These are phyloP conservation scores for Sporothrix luriei DNA, from an alignment of 2,329 filamentous ascomycete species.

Conservation along the genomic window DNA sequence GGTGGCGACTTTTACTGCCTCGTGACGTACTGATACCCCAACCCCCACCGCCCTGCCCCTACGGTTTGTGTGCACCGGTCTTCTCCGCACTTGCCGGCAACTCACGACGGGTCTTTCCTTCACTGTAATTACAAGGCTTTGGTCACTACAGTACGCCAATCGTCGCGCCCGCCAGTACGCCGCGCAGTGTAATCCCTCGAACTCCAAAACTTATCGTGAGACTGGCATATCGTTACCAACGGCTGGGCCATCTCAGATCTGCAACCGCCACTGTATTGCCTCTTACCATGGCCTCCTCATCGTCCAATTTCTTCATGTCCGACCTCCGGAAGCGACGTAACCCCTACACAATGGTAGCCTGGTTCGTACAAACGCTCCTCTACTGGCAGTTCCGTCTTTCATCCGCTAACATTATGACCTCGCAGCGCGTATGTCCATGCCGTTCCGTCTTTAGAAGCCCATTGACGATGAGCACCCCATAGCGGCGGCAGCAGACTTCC, in stretches of 20 bases:
- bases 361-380: background rate
- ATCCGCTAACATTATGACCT: background rate
- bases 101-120: slow-evolving; percentile 5
- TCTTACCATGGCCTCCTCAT: background rate
- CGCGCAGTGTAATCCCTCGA: background rate
- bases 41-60: too few species aligned
- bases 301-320: background rate
- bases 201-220: background rate
- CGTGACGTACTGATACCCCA: too few species aligned
- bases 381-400: background rate
- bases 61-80: too few species aligned
- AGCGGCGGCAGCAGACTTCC: too few species aligned
- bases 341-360: slow-evolving; percentile 24
- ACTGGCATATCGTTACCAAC: background rate
- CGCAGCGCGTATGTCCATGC: slow-evolving; percentile 11
- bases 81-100: slow-evolving; percentile 14
- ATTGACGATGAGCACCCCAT: background rate
- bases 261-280: background rate
- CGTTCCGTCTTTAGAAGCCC: background rate
- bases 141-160: slow-evolving; percentile 12
- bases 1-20: background rate
- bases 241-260: too few species aligned
- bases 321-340: background rate
- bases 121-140: background rate
- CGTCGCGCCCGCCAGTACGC: too few species aligned